These are phyloP conservation scores for Cladosporium velox DNA, from an alignment of 2,329 filamentous ascomycete genomes.

Conservation along the genomic window DNA sequence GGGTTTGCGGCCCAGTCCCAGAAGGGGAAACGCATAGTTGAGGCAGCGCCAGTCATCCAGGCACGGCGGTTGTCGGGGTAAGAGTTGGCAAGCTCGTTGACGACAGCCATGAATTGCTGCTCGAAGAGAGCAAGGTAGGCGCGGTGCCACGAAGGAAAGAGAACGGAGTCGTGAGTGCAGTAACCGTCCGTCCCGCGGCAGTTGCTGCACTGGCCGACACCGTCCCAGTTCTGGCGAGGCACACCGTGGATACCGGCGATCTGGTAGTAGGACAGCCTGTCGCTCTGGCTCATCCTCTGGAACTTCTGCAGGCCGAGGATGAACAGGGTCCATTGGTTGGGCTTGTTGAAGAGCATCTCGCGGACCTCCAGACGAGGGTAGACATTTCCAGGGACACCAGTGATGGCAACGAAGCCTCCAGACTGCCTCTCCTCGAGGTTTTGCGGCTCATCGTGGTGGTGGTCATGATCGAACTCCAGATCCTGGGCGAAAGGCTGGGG, in stretches of 20 bases:
- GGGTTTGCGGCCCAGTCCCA: conserved; percentile 35
- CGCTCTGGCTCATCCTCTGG: conserved; percentile 24
- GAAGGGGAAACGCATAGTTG: conserved; percentile 32
- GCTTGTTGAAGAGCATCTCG: conserved; percentile 28
- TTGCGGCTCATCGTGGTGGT: background rate
- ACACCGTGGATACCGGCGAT: conserved; percentile 37
- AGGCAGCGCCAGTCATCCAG: conserved; percentile 31
- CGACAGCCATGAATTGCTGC: conserved; percentile 36
- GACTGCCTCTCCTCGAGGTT: conserved; percentile 21
- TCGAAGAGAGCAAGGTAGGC: conserved; percentile 38
- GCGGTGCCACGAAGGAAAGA: conserved; percentile 40
- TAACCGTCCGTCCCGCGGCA: conserved; percentile 37
- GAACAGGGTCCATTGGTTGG: conserved; percentile 30
- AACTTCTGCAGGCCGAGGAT: conserved; percentile 32
- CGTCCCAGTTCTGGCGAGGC: conserved; percentile 35
- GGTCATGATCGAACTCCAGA: background rate
- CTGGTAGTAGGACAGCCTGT: conserved; percentile 31
- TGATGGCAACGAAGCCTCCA: conserved; percentile 22
- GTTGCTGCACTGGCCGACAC: conserved; percentile 31
- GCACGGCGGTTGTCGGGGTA: conserved; percentile 27
- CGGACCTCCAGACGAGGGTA: conserved; percentile 32
- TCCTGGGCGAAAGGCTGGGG: conserved; percentile 12
- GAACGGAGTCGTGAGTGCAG: conserved; percentile 39
- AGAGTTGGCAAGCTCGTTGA: conserved; percentile 31
- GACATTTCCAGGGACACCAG: conserved; percentile 24